Conservation (phyloP, 768 basidiomycete species). For the Russula foetens region DNA sequence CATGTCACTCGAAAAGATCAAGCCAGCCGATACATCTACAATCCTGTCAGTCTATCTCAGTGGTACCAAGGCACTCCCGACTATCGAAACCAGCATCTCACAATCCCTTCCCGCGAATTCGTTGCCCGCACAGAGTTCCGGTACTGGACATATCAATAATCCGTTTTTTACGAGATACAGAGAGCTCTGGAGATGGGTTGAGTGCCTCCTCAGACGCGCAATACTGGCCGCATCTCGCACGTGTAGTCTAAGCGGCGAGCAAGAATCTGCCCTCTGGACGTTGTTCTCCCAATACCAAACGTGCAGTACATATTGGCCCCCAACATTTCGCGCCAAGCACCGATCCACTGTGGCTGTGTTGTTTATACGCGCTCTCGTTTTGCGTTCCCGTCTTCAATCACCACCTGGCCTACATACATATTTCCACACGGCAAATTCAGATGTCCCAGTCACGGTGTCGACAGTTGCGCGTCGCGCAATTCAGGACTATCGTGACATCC, state of each 20-base stretch:
- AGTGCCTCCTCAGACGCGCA: conserved; percentile 75
- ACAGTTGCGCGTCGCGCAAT: conserved; percentile 70
- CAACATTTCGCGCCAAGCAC: conserved; percentile 69
- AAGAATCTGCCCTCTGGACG: conserved; percentile 47
- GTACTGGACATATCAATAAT: conserved; percentile 34
- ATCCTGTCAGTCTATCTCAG: conserved; percentile 53
- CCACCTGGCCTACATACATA: background rate
- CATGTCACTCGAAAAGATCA: conserved; percentile 63
- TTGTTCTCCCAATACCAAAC: conserved; percentile 54
- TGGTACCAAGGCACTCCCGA: conserved; percentile 46
- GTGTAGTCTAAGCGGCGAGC: conserved; percentile 29
- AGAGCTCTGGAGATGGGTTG: conserved; percentile 83
- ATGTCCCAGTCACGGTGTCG: conserved; percentile 23
- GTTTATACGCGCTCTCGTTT: conserved; percentile 63
- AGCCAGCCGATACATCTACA: conserved; percentile 36
- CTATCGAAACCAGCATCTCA: conserved; percentile 40
- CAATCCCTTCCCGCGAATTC: conserved; percentile 25
- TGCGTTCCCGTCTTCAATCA: conserved; percentile 30
- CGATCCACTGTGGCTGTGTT: conserved; percentile 62
- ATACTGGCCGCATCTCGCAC: conserved; percentile 53
- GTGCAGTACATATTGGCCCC: conserved; percentile 66
- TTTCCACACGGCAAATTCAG: conserved; percentile 14
- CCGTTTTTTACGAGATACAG: conserved; percentile 59
- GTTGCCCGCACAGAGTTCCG: conserved; percentile 24
- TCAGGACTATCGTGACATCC: conserved; percentile 59